These are phyloP conservation scores for Vaccinium corymbosum DNA, from an alignment of 148 eudicot genomes.

Conservation along the genomic window DNA sequence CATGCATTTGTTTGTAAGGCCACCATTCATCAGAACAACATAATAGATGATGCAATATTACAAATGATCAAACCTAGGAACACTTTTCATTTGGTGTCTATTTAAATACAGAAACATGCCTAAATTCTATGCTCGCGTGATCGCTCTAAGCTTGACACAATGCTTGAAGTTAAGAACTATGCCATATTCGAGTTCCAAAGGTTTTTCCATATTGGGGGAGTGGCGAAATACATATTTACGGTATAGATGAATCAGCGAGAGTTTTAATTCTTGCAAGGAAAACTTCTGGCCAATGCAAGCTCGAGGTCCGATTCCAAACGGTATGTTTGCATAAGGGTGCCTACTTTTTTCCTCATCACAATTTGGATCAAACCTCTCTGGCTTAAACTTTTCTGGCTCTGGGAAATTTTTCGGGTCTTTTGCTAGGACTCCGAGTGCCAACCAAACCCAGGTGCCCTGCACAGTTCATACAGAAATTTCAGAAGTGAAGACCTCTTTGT, in stretches of 20 bases:
- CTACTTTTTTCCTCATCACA: slow-evolving; percentile 75
- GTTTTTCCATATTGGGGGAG: slow-evolving; percentile 77
- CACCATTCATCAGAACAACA: neutral
- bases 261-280: slow-evolving; percentile 79
- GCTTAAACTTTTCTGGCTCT: slow-evolving; percentile 76
- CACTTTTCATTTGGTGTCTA: neutral
- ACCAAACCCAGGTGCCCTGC: slow-evolving; percentile 98
- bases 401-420: slow-evolving; percentile 84
- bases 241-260: slow-evolving; percentile 66
- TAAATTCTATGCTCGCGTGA: slow-evolving; percentile 30
- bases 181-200: slow-evolving; percentile 70
- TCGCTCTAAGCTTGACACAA: slow-evolving; percentile 73
- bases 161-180: slow-evolving; percentile 74
- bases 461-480: slow-evolving; percentile 6
- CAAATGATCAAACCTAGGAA: neutral
- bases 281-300: slow-evolving; percentile 91
- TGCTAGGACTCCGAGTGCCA: slow-evolving; percentile 87
- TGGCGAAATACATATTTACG: slow-evolving; percentile 65
- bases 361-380: slow-evolving; percentile 78
- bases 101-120: neutral
- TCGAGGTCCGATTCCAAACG: slow-evolving; percentile 91
- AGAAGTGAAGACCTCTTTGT: neutral
- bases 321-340: slow-evolving; percentile 92
- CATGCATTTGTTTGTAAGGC: neutral
- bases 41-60: neutral